These are phyloP conservation scores for Xylaria sp. DNA, from an alignment of 2,329 filamentous ascomycete species.

Conservation along the genomic window DNA sequence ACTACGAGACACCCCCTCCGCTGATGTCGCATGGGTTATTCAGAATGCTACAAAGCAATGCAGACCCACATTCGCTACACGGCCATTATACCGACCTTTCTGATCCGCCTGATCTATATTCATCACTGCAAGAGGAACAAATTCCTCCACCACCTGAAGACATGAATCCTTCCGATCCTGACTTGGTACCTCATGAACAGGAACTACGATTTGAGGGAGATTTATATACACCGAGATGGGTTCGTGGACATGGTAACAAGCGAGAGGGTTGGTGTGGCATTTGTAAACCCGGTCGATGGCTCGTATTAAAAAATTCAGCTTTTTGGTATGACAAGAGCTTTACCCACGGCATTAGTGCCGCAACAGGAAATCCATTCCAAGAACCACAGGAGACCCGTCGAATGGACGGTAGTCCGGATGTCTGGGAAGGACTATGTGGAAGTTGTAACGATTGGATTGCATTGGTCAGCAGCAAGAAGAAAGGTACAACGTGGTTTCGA, in stretches of 20 bases:
- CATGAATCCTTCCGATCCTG: constrained; percentile 81
- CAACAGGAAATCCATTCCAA: constrained; percentile 81
- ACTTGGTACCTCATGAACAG: constrained; percentile 81
- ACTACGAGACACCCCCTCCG: constrained; percentile 68
- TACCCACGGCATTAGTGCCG: constrained; percentile 85
- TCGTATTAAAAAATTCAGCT: constrained; percentile 88
- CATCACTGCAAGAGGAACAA: constrained; percentile 78
- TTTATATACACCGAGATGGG: constrained; percentile 84
- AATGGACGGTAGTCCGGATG: constrained; percentile 82
- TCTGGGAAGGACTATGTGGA: constrained; percentile 82
- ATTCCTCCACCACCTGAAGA: constrained; percentile 79
- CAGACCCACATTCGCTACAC: constrained; percentile 72
- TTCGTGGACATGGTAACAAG: constrained; percentile 86
- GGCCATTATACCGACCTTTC: constrained; percentile 78
- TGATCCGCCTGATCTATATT: constrained; percentile 80
- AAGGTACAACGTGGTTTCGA: constrained; percentile 91
- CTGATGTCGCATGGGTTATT: constrained; percentile 78
- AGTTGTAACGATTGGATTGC: constrained; percentile 85
- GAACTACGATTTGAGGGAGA: constrained; percentile 82
- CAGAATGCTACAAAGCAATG: constrained; percentile 79
- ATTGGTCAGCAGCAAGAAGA: constrained; percentile 86
- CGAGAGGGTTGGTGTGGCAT: constrained; percentile 91
- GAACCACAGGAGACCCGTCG: constrained; percentile 78
- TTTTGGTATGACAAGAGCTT: constrained; percentile 96
- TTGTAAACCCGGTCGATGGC: constrained; percentile 86